Evolutionary conservation across 2,329 filamentous ascomycete genomes (phyloP), one percentile per base, ranked within the genome.

Genomic region (Thelonectria olida): DNA sequence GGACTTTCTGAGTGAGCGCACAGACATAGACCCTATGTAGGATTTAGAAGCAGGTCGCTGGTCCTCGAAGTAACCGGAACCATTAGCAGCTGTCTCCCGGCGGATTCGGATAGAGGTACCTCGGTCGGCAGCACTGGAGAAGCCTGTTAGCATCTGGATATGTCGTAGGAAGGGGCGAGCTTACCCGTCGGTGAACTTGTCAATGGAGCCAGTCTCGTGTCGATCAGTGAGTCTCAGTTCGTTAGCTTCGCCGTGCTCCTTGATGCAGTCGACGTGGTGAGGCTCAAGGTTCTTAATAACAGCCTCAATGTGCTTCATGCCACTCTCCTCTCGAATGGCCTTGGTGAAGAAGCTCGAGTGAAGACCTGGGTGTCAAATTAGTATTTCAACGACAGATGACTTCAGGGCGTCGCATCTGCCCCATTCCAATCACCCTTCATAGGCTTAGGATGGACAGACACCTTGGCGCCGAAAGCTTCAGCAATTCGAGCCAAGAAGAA

Each of bases 401-500:
- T n/a, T n/a, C n/a, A n/a, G n/a, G n/a, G n/a, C n/a, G n/a, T n/a
- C n/a, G n/a, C n/a, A n/a, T n/a, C n/a, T n/a, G 93, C 93, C 75
- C 95, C 96, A 85, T 98, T 98, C 95, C 96, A 98, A 8, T 75
- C 91, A 75, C 95, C 95, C 61, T 90, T 88, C 69, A 98, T 94
- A 69, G 95, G 95, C 89, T 99, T 99, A 77, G 96, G 96, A 75
- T 94, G 88, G 78, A 97, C 90, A 38, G 95, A 96, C 67, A 98
- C 94, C 87, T 94, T 94, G 80, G 91, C 94, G 74, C 95, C 96
- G 75, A 97, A 97, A 76, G 98, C 95, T 80, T 99, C 96, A 54
- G 95, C 92, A 62, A 98, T 92, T 69, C 94, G 92, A 86, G 90
- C 86, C 51, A 96, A 90, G 74, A 96, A 85, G 85, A 93, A 96